These are phyloP conservation scores for Trypanosoma caninum DNA, from an alignment of 208 protist genomes.

Conservation along the genomic window DNA sequence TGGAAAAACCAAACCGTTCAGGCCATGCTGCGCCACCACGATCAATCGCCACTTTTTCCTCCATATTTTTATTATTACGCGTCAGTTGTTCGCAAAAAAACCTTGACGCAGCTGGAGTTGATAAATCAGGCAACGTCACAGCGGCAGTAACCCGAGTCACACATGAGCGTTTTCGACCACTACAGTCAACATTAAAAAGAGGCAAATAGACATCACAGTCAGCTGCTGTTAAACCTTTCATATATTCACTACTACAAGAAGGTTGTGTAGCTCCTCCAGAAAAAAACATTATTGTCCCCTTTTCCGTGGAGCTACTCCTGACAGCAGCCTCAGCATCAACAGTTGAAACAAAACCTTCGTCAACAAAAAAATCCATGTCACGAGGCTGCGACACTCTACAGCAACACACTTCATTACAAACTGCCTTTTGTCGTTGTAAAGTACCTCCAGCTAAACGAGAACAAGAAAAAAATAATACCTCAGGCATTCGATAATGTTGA, in stretches of 20 bases:
- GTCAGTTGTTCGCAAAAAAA: background rate
- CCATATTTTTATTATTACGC: background rate
- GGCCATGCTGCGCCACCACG: background rate
- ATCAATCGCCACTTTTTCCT: background rate
- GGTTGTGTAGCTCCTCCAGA: background rate
- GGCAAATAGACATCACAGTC: conserved; percentile 3
- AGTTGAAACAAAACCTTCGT: background rate
- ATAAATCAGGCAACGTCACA: background rate
- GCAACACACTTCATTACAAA: background rate
- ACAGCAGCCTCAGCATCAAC: background rate
- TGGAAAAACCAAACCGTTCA: background rate
- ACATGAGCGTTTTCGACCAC: background rate
- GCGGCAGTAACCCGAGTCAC: background rate
- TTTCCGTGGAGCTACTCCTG: background rate
- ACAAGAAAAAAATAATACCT: conserved; percentile 3
- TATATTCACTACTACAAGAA: background rate
- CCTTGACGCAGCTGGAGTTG: background rate
- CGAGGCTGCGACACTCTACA: background rate
- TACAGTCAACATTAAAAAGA: background rate
- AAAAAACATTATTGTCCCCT: no score
- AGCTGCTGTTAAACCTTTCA: background rate
- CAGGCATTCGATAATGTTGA: conserved; percentile 1
- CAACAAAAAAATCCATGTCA: conserved; percentile 1
- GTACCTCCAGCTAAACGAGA: background rate
- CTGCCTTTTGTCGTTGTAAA: background rate